Evolutionary conservation across 2,329 filamentous ascomycete species (phyloP), one percentile per base, ranked within the genome.

Genomic region (Arthrobotrys sinensis): DNA sequence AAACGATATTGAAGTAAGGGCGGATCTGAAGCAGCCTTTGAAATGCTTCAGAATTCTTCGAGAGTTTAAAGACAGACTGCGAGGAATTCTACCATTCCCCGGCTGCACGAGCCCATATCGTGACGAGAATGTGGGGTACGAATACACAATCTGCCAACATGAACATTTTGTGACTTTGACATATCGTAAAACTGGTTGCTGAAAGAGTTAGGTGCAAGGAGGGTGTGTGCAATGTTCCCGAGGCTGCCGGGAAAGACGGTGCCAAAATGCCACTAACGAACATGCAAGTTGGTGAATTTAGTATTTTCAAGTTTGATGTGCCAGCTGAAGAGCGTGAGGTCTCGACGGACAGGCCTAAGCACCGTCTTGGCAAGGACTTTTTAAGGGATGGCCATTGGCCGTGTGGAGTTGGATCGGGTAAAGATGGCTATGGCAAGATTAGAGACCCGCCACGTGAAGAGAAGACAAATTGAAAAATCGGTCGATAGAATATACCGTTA

Each of bases 291-390:
- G 24, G 12, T 36, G 60, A 40, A 32, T 64, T 64, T 46, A 36
- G 28, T 45, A 64, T 64, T 57, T n/a, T 34, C 52, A 60, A 48
- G 48, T 67, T 40, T 55, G 28, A 55, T 28, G 46, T 57, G 21
- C 21, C 28, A 53, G 70, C 53, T 75, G 63, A 63, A 19, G 34
- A 63, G 36, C 50, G 50, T 64, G 64, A 19, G 16, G 36, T n/a
- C 28, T 60, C 19, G 36, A 40, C 64, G 53, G 21, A 38, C 19
- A 64, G 21, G 45, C 32, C 36, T 53, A 52, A 36, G 43, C 28
- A 55, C 72, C 72, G 55, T 70, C 72, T 76, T 70, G 72, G 72
- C 72, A 48, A 48, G 72, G 72, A 63, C 21, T 32, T 19, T 60
- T 57, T 19, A 38, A n/a, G 24, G 14, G 50, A 32, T 60, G 34